These are phyloP conservation scores for Dendrobium catenatum DNA, from an alignment of 106 monocot species.

Conservation along the genomic window DNA sequence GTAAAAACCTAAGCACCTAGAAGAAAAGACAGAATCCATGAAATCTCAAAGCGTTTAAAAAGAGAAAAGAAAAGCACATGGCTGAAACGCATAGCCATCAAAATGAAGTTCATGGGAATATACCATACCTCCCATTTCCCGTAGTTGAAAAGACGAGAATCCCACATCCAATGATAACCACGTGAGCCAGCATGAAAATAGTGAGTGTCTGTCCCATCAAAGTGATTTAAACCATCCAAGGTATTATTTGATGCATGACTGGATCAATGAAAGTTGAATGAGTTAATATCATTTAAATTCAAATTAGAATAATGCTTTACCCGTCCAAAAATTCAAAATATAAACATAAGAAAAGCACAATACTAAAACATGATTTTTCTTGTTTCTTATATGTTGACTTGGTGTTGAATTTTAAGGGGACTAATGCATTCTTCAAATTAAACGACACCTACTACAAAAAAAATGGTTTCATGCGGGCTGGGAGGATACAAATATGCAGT, in stretches of 20 bases:
- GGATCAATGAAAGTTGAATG: conserved; percentile 5
- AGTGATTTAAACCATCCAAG: conserved; percentile 88
- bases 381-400: no score
- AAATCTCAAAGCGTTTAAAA: neutral
- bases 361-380: neutral
- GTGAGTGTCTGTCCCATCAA: conserved; percentile 95
- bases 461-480: no score
- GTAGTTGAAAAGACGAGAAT: conserved; percentile 97
- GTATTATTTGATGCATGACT: conserved; percentile 98
- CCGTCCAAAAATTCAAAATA: no score
- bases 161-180: conserved; percentile 99
- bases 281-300: neutral
- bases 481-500: no score
- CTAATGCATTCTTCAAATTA: no score
- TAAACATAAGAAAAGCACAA: no score
- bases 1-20: conserved; percentile 84
- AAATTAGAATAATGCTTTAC: no score
- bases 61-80: neutral
- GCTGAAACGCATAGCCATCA: neutral
- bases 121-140: conserved; percentile 85
- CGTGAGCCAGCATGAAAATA: conserved; percentile 87
- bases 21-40: neutral
- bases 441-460: no score
- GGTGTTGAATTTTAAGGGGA: no score
- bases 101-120: neutral